phyloP scores from a whole-genome alignment of 495 filamentous ascomycete species.

The Penicillium simplicissimum region DNA sequence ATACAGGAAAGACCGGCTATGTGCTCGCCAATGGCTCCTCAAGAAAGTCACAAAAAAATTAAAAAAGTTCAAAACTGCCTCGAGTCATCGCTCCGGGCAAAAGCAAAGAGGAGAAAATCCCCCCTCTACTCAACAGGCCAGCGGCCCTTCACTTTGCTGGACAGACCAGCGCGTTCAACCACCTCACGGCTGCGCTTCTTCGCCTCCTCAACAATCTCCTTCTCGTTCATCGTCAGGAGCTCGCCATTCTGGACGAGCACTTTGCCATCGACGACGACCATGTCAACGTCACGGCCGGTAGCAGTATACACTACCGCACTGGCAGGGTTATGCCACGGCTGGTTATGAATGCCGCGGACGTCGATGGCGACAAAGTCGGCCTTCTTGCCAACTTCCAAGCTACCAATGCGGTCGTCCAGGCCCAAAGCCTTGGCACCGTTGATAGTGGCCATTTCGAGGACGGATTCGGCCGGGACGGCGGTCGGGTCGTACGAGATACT shows the following conservation, averaged over 20 bases:
- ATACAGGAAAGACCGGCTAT: constrained; percentile 12
- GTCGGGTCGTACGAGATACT: constrained; percentile 47
- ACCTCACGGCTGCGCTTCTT: constrained; percentile 41
- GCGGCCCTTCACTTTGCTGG: constrained; percentile 36
- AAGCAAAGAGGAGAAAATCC: neutral
- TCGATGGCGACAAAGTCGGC: constrained; percentile 55
- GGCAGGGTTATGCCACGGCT: constrained; percentile 43
- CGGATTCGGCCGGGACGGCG: constrained; percentile 46
- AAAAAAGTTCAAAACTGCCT: neutral
- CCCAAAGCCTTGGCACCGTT: constrained; percentile 55
- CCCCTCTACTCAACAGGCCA: constrained; percentile 36
- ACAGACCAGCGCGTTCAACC: constrained; percentile 43
- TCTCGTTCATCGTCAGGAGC: constrained; percentile 36
- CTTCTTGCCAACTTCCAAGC: constrained; percentile 55
- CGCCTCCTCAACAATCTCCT: constrained; percentile 37
- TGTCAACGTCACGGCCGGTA: constrained; percentile 49
- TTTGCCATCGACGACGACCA: constrained; percentile 50
- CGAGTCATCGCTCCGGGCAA: neutral
- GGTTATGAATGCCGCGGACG: constrained; percentile 34
- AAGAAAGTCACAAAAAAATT: neutral
- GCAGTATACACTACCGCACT: constrained; percentile 51
- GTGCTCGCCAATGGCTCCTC: constrained; percentile 14
- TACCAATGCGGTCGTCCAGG: constrained; percentile 45
- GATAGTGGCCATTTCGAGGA: constrained; percentile 56
- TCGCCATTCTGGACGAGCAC: constrained; percentile 41